phyloP scores from a whole-genome alignment of 345 rosid genomes.

The Gossypium rotundifolium region DNA sequence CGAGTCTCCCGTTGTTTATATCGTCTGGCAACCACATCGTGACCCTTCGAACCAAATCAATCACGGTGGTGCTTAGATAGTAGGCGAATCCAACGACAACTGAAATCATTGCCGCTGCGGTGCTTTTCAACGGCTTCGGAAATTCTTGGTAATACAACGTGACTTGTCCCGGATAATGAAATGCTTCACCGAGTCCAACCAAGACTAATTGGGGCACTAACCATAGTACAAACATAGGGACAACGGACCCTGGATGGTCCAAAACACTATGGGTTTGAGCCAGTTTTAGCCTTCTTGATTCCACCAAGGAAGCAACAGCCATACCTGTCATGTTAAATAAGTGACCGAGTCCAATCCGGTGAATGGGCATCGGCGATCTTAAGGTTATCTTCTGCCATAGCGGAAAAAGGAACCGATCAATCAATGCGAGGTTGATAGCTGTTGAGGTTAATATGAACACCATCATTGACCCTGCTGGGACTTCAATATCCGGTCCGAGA shows the following conservation, averaged over 20 bases:
- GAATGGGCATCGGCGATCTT: constrained; percentile 17
- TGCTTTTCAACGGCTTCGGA: constrained; percentile 31
- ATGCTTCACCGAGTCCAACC: constrained; percentile 46
- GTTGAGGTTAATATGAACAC: constrained; percentile 26
- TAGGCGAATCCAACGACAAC: constrained; percentile 30
- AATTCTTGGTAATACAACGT: constrained; percentile 42
- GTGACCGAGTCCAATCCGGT: constrained; percentile 43
- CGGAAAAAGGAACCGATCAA: constrained; percentile 30
- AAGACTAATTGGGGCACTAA: constrained; percentile 31
- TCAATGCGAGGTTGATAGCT: constrained; percentile 19
- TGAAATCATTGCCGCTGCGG: constrained; percentile 42
- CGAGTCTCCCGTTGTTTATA: constrained; percentile 44
- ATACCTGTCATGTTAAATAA: constrained; percentile 30
- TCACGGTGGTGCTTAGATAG: constrained; percentile 33
- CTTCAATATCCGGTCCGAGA: constrained; percentile 32
- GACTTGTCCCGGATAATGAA: constrained; percentile 38
- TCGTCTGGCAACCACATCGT: constrained; percentile 47
- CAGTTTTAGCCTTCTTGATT: constrained; percentile 33
- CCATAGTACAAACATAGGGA: constrained; percentile 44
- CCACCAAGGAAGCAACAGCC: constrained; percentile 33
- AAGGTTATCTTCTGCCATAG: constrained; percentile 29
- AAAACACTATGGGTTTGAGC: constrained; percentile 9
- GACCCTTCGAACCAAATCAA: constrained; percentile 25
- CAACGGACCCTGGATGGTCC: neutral
- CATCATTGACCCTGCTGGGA: constrained; percentile 40